Evolutionary conservation across 371 early-diverging fungal species (phyloP), one percentile per base, ranked within the genome.

Genomic region (Actinomortierella wolfii): DNA sequence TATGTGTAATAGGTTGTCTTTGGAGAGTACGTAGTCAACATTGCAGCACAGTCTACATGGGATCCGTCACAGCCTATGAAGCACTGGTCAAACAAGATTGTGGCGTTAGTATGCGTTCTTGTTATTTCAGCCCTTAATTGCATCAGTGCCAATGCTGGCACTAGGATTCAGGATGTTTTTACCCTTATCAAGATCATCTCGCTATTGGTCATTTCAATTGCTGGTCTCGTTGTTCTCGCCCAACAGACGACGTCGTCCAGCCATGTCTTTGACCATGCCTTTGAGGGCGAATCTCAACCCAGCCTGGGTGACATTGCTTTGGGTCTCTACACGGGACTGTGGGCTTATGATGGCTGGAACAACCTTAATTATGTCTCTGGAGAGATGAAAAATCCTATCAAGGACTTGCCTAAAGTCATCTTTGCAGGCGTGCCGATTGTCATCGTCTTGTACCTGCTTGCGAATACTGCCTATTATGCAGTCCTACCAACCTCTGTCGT

Each of bases 301-400:
- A 89, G 60, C 59, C 81, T 86, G 28, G 91, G 92, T 3, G 84
- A 89, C 34, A 90, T 90, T 69, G 87, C 94, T 5, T 53, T 90
- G 47, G 96, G 94, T 14, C 79, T 92, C 21, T 91, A 90, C 76
- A 86, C 87, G 14, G 89, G 88, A 26, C 79, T 97, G n/a, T 97
- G 95, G 93, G 94, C 96, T 0, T 96, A 93, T 67, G 95, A 94
- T 65, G 96, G 96, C 3, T 91, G 91, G 93, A 92, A 92, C 56
- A 95, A 92, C 61, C 77, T 97, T 13, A 95, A 94, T 57, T 89
- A 92, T 59, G 92, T 94, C 24, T 86, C 93, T 17, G 93, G 93
- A 23, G 97, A 97, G 81, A 91, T 97, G 81, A 90, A 91, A 61
- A 82, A 92, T 55, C 94, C 96, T 7, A 83, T 85, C 11, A 81